Percentiles rank a stretch among this genome's conserved stretches.
Evolutionary conservation across 176 grass and related monocot genomes (phyloP).

Genomic region (Tillandsia leiboldiana): DNA sequence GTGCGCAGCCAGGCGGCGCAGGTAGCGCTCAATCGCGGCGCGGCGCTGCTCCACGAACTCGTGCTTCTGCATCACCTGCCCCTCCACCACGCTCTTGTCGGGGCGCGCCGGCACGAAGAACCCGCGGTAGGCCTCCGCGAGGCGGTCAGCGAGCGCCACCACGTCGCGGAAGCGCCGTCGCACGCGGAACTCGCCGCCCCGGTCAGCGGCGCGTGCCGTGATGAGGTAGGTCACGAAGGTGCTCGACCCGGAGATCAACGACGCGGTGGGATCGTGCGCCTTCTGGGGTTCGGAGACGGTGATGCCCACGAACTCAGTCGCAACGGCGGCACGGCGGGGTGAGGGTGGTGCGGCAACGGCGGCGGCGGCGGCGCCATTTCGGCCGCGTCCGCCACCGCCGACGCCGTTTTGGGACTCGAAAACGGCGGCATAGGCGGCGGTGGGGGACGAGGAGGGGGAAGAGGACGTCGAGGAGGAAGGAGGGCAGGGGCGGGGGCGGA

Average conservation of each 20-base stretch:
- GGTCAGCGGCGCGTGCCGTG: constrained; percentile 31
- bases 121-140: constrained; percentile 46
- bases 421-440: constrained; percentile 9
- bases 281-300: constrained; percentile 72
- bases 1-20: constrained; percentile 58
- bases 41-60: constrained; percentile 84
- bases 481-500: constrained; percentile 41
- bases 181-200: constrained; percentile 47
- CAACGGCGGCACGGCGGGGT: constrained; percentile 13
- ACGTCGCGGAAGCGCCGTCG: constrained; percentile 81
- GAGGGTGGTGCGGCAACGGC: too few species aligned
- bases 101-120: constrained; percentile 59
- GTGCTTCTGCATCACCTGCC: constrained; percentile 85
- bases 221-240: constrained; percentile 76
- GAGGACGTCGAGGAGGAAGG: constrained; percentile 27
- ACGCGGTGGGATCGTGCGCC: too few species aligned
- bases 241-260: too few species aligned
- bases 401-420: too few species aligned
- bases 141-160: constrained; percentile 56
- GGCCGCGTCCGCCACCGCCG: too few species aligned
- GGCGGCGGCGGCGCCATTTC: too few species aligned
- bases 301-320: constrained; percentile 38
- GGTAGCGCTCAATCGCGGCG: constrained; percentile 50
- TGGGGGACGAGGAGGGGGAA: constrained; percentile 6
- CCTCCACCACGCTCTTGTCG: constrained; percentile 76